Conservation (phyloP, 257 asterid genomes). For the Solanum rostratum region DNA sequence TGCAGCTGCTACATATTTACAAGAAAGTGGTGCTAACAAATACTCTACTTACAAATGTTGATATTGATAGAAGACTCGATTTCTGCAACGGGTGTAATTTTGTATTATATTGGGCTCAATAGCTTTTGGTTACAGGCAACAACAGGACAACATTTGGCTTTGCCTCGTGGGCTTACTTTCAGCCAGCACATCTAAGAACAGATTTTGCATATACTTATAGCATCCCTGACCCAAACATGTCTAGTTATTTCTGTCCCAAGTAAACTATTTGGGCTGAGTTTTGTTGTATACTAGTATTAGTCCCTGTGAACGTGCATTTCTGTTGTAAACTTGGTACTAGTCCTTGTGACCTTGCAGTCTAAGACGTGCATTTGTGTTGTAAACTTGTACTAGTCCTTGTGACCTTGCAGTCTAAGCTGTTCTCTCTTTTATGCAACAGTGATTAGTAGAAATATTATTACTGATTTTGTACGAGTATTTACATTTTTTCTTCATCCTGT, state of each 20-base stretch:
- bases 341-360: not conserved
- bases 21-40: not conserved
- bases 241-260: not conserved
- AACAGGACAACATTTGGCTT: not conserved
- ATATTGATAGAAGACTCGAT: not conserved
- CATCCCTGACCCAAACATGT: not conserved
- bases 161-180: not conserved
- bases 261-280: not conserved
- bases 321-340: not conserved
- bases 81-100: not conserved
- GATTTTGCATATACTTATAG: not conserved
- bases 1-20: slow-evolving; percentile 9
- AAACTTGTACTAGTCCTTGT: not conserved
- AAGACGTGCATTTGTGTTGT: not conserved
- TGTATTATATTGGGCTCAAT: not conserved
- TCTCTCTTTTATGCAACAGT: not conserved
- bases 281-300: not conserved
- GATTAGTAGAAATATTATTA: not conserved
- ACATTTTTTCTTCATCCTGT: not conserved
- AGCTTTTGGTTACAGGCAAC: not conserved
- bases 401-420: not conserved
- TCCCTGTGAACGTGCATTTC: not conserved
- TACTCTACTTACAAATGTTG: not conserved
- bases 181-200: not conserved
- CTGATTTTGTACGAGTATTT: not conserved